Conservation (phyloP, 306 rosid genomes). For the Cucurbita maxima region DNA sequence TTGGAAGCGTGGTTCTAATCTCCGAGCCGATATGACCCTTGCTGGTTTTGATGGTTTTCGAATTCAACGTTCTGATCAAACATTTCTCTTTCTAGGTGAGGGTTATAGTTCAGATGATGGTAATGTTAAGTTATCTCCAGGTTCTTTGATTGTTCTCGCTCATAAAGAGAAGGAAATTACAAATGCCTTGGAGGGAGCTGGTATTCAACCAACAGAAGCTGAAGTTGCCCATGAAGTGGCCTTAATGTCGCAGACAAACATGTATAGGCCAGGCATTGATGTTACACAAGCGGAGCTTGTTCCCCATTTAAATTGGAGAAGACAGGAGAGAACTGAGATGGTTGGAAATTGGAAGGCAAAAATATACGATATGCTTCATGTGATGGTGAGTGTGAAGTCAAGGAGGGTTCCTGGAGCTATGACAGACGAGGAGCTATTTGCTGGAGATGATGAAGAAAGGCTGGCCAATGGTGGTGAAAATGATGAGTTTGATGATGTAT, state of each 20-base stretch:
- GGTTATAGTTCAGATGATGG: conserved; percentile 78
- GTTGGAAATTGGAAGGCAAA: conserved; percentile 96
- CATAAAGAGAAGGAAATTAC: conserved; percentile 94
- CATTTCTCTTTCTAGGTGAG: conserved; percentile 96
- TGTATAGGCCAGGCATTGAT: conserved; percentile 97
- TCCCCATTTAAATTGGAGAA: conserved; percentile 93
- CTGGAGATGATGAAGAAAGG: conserved; percentile 76
- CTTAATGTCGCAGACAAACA: conserved; percentile 86
- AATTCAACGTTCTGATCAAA: conserved; percentile 87
- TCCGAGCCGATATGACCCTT: conserved; percentile 98
- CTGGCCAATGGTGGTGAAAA: conserved; percentile 59
- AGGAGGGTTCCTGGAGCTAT: conserved; percentile 98
- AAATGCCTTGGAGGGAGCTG: conserved; percentile 97
- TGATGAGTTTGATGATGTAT: conserved; percentile 80
- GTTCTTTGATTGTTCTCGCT: conserved; percentile 88
- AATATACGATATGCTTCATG: conserved; percentile 95
- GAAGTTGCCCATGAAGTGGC: conserved; percentile 95
- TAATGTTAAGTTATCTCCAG: conserved; percentile 50
- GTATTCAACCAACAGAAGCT: conserved; percentile 83
- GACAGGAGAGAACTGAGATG: conserved; percentile 93
- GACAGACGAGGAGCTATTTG: conserved; percentile 97
- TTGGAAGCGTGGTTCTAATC: conserved; percentile 98
- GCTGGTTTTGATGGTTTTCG: conserved; percentile 98
- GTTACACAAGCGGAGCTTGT: conserved; percentile 97
- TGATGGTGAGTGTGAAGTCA: conserved; percentile 95